Percentiles rank a stretch among this genome's conserved stretches.
phyloP scores from a whole-genome alignment of 1,284 basidiomycete species.

The Vanrija sp. region DNA sequence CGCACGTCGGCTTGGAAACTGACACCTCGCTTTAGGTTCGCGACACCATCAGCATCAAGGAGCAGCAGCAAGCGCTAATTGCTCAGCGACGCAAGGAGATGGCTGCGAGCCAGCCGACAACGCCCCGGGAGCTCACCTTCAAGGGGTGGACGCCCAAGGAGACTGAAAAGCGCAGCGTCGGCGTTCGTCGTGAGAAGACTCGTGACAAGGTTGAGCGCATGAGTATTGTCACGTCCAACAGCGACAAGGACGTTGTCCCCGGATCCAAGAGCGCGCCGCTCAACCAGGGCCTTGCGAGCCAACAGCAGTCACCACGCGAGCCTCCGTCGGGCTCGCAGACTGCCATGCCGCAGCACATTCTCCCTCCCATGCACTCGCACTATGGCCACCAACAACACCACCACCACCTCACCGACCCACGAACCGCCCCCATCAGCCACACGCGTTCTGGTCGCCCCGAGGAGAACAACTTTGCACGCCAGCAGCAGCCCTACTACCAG shows the following conservation, averaged over 20 bases:
- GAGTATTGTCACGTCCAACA: conserved; percentile 36
- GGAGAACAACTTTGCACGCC: conserved; percentile 36
- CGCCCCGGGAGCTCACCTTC: conserved; percentile 42
- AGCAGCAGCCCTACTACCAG: conserved; percentile 28
- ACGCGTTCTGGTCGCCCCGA: conserved; percentile 21
- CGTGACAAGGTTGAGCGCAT: conserved; percentile 44
- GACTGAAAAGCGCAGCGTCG: conserved; percentile 31
- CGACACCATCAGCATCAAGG: conserved; percentile 44
- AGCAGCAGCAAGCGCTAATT: conserved; percentile 47
- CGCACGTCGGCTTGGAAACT: background rate
- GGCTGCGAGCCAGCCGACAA: conserved; percentile 32
- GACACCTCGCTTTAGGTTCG: conserved; percentile 31
- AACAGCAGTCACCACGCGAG: conserved; percentile 40
- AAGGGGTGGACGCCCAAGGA: conserved; percentile 45
- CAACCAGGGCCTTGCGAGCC: conserved; percentile 36
- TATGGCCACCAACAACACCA: conserved; percentile 12
- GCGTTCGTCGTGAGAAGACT: conserved; percentile 41
- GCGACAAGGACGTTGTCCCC: conserved; percentile 36
- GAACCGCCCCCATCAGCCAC: conserved; percentile 32
- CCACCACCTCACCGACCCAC: conserved; percentile 32
- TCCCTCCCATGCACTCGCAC: conserved; percentile 25
- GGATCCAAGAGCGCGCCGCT: conserved; percentile 45
- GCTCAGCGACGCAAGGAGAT: conserved; percentile 39
- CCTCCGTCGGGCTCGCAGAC: conserved; percentile 38
- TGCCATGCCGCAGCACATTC: conserved; percentile 32